Evolutionary conservation across 352 stramenopile species (phyloP).

Genomic region (Pythium phragmiticola): DNA sequence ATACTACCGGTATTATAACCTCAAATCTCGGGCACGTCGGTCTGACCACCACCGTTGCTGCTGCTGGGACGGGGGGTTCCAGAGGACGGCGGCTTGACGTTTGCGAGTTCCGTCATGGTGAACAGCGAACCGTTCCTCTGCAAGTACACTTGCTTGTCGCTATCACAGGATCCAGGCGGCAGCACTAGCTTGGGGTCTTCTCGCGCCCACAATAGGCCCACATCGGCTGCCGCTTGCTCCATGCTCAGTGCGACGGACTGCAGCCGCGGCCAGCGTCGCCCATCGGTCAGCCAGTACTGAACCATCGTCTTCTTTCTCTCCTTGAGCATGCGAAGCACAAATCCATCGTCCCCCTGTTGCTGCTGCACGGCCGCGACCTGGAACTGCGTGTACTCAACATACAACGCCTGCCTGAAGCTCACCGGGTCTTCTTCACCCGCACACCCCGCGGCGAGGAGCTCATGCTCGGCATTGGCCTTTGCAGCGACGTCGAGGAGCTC

Average conservation of each 20-base stretch:
- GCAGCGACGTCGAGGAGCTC: conserved; percentile 34
- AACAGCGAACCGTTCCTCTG: neutral
- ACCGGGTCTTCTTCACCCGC: neutral
- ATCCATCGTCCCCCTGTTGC: conserved; percentile 30
- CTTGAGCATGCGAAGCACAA: conserved; percentile 44
- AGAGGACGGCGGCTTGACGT: neutral
- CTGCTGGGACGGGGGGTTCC: neutral
- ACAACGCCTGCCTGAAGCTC: conserved; percentile 35
- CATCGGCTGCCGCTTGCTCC: conserved; percentile 12
- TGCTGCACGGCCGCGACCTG: conserved; percentile 36
- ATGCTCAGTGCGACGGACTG: conserved; percentile 34
- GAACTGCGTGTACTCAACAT: conserved; percentile 48
- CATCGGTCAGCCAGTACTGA: conserved; percentile 59
- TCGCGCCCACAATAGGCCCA: neutral
- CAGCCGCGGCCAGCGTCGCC: conserved; percentile 42
- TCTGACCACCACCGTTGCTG: neutral
- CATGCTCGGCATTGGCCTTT: conserved; percentile 35
- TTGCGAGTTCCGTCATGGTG: neutral
- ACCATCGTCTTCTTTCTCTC: conserved; percentile 47
- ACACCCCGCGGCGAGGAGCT: conserved; percentile 23
- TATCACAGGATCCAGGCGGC: neutral
- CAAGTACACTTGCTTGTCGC: neutral
- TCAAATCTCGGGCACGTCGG: neutral
- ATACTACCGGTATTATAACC: no score
- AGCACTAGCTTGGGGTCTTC: neutral